Percentiles rank a stretch among this genome's conserved stretches.
These are phyloP conservation scores for Pachysandra terminalis DNA, from an alignment of 164 flowering plant species.

Conservation along the genomic window DNA sequence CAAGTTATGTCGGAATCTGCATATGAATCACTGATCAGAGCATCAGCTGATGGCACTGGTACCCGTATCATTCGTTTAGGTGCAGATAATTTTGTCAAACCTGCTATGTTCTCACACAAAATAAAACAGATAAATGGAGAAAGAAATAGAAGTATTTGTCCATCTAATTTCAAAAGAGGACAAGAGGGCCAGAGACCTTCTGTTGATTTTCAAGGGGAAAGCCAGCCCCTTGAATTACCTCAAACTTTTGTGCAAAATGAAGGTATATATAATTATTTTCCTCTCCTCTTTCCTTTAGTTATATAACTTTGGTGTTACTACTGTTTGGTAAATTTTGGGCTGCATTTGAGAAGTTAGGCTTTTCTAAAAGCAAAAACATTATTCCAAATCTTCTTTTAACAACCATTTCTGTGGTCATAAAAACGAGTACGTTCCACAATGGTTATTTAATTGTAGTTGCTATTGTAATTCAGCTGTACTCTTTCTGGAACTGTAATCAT, in stretches of 20 bases:
- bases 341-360: neutral
- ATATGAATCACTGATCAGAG: slow-evolving; percentile 18
- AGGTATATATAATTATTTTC: too few species aligned
- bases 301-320: neutral
- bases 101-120: slow-evolving; percentile 18
- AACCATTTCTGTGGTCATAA: neutral
- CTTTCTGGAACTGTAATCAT: slow-evolving; percentile 2
- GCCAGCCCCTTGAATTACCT: slow-evolving; percentile 26
- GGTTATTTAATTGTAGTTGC: neutral
- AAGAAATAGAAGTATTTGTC: slow-evolving; percentile 18
- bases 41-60: slow-evolving; percentile 18
- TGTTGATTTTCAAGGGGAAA: slow-evolving; percentile 55
- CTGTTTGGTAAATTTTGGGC: neutral
- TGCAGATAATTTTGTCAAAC: slow-evolving; percentile 20
- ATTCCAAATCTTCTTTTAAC: neutral
- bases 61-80: slow-evolving; percentile 16
- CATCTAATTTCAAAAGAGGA: slow-evolving; percentile 9
- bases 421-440: neutral
- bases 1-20: slow-evolving; percentile 30
- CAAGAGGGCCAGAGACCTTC: slow-evolving; percentile 15
- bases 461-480: neutral
- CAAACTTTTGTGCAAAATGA: slow-evolving; percentile 23
- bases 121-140: slow-evolving; percentile 24
- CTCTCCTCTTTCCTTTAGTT: too few species aligned
- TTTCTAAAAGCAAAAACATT: neutral